phyloP scores from a whole-genome alignment of 768 basidiomycete species.

The Suillus subluteus region DNA sequence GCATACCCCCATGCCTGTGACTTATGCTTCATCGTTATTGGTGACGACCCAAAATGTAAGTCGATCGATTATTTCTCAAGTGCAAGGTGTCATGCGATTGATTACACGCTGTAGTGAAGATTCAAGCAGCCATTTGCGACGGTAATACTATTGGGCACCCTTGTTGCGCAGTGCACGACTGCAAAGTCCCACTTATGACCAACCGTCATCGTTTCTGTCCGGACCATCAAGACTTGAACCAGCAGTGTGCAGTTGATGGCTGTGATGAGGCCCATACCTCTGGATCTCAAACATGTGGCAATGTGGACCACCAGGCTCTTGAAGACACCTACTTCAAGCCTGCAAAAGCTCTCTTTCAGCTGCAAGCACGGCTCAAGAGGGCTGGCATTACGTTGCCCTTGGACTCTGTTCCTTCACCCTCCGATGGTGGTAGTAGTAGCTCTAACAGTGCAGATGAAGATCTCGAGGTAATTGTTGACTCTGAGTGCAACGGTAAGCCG shows the following conservation, averaged over 20 bases:
- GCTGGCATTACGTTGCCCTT: conserved; percentile 12
- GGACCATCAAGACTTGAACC: conserved; percentile 16
- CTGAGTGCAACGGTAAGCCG: too few species aligned
- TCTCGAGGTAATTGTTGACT: too few species aligned
- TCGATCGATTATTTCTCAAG: background rate
- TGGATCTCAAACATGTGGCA: conserved; percentile 26
- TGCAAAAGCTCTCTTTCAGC: conserved; percentile 31
- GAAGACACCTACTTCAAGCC: conserved; percentile 24
- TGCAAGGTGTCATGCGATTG: background rate
- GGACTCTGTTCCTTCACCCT: too few species aligned
- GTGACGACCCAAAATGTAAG: conserved; percentile 6
- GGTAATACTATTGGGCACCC: conserved; percentile 22
- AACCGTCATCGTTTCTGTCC: conserved; percentile 28
- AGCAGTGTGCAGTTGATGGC: conserved; percentile 24
- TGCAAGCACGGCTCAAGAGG: conserved; percentile 18
- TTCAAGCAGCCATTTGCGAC: background rate
- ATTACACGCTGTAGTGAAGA: conserved; percentile 10
- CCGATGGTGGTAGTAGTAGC: too few species aligned
- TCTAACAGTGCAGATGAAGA: too few species aligned
- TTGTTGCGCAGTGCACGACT: conserved; percentile 35
- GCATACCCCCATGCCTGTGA: conserved; percentile 18
- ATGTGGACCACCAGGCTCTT: conserved; percentile 24
- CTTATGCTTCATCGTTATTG: conserved; percentile 14
- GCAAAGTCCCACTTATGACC: conserved; percentile 23
- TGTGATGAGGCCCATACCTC: conserved; percentile 17